Evolutionary conservation across 73 alveolate genomes (phyloP).

Genomic region (Paramecium pentaurelia): DNA sequence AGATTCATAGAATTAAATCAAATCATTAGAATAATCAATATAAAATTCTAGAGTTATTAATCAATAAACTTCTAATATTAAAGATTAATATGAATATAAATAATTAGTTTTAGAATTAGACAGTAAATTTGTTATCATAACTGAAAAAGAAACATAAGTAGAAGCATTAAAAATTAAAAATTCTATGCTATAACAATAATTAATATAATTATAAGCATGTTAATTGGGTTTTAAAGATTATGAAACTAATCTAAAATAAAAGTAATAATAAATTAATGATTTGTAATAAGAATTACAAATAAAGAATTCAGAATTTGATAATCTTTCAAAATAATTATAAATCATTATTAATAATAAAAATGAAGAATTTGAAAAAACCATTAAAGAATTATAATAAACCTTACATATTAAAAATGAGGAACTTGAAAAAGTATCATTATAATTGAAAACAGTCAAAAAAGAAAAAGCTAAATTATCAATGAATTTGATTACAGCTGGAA

Average conservation of each 20-base stretch:
- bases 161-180: background rate
- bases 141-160: background rate
- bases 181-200: background rate
- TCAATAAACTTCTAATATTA: background rate
- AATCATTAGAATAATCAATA: background rate
- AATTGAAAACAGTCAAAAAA: background rate
- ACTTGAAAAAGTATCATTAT: background rate
- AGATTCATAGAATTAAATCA: background rate
- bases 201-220: background rate
- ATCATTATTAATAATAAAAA: background rate
- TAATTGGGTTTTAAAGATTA: background rate
- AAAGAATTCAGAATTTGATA: background rate
- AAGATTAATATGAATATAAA: background rate
- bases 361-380: background rate
- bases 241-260: background rate
- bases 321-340: background rate
- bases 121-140: background rate
- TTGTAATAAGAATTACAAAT: background rate
- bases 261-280: background rate
- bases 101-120: background rate
- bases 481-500: background rate
- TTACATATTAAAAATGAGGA: background rate
- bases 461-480: background rate
- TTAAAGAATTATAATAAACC: background rate
- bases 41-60: background rate